A percentile compares a stretch with the other conserved stretches of the same genome.
phyloP scores from a whole-genome alignment of 2,329 filamentous ascomycete species.

The Drechslerella coelobrocha region DNA sequence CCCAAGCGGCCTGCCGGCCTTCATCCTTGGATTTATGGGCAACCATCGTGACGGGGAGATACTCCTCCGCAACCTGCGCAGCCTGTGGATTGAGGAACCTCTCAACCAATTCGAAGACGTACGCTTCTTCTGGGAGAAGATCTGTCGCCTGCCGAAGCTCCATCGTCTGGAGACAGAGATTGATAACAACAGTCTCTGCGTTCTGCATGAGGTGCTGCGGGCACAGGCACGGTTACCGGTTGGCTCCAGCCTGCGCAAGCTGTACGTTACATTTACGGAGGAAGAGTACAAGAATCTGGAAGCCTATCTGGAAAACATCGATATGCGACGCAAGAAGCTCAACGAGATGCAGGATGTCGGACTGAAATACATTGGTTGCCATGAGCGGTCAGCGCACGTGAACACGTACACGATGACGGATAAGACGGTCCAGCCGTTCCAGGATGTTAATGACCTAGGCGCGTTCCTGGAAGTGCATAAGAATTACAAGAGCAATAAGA shows the following conservation, averaged over 20 bases:
- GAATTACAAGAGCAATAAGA: constrained; percentile 40
- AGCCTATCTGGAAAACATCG: constrained; percentile 44
- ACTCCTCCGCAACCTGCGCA: constrained; percentile 43
- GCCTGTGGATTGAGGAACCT: constrained; percentile 46
- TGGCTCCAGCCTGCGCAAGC: constrained; percentile 29
- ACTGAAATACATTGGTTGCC: constrained; percentile 38
- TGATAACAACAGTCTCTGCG: constrained; percentile 29
- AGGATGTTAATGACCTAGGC: constrained; percentile 43
- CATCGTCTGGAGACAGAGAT: constrained; percentile 42
- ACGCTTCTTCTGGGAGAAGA: constrained; percentile 43
- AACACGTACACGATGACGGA: constrained; percentile 50
- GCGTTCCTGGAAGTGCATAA: constrained; percentile 43
- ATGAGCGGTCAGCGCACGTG: constrained; percentile 43
- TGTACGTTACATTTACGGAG: constrained; percentile 46
- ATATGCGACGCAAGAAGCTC: constrained; percentile 38
- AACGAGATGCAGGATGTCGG: constrained; percentile 47
- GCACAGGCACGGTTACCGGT: constrained; percentile 12
- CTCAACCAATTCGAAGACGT: constrained; percentile 41
- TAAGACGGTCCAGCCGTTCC: constrained; percentile 47
- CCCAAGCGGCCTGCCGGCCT: constrained; percentile 38
- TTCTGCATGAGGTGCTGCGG: constrained; percentile 34
- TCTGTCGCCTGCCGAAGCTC: constrained; percentile 27
- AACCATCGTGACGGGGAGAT: constrained; percentile 30
- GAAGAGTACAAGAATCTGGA: constrained; percentile 49
- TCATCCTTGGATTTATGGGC: constrained; percentile 46